Conservation (phyloP, 768 basidiomycete species). For the Mycena maculata region DNA sequence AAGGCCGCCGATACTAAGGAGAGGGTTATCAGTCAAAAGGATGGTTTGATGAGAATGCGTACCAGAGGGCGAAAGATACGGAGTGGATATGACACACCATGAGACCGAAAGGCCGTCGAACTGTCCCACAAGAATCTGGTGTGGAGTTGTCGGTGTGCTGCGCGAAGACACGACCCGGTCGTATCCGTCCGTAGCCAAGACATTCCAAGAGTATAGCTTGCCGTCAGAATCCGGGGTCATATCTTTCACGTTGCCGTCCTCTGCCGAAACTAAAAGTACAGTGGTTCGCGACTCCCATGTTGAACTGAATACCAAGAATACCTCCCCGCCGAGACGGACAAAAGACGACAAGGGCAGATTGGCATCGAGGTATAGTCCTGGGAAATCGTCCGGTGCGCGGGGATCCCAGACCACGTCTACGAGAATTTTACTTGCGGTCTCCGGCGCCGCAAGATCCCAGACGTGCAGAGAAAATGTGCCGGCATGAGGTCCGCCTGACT, state of each 20-base stretch:
- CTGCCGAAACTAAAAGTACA: conserved; percentile 58
- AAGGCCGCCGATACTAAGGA: conserved; percentile 61
- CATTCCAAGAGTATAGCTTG: conserved; percentile 61
- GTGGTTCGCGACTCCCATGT: conserved; percentile 66
- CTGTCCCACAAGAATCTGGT: conserved; percentile 62
- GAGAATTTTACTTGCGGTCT: conserved; percentile 39
- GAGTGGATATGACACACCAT: conserved; percentile 59
- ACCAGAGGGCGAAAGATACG: conserved; percentile 56
- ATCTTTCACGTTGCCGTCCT: conserved; percentile 54
- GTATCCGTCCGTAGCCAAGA: conserved; percentile 61
- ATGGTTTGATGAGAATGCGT: conserved; percentile 29
- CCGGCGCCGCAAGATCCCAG: conserved; percentile 46
- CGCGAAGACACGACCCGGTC: conserved; percentile 58
- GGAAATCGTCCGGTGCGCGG: conserved; percentile 55
- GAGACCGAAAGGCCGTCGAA: conserved; percentile 37
- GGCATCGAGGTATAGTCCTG: conserved; percentile 67
- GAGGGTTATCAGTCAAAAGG: background rate
- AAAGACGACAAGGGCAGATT: conserved; percentile 59
- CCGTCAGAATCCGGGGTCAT: conserved; percentile 54
- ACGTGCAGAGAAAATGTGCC: conserved; percentile 64
- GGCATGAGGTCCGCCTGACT: conserved; percentile 68
- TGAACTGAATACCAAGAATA: conserved; percentile 58
- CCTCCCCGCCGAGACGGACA: conserved; percentile 38
- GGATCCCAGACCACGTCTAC: conserved; percentile 58
- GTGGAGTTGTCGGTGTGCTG: conserved; percentile 60